Conservation (phyloP, 495 filamentous ascomycete genomes). For the Aspergillus saccharolyticus region DNA sequence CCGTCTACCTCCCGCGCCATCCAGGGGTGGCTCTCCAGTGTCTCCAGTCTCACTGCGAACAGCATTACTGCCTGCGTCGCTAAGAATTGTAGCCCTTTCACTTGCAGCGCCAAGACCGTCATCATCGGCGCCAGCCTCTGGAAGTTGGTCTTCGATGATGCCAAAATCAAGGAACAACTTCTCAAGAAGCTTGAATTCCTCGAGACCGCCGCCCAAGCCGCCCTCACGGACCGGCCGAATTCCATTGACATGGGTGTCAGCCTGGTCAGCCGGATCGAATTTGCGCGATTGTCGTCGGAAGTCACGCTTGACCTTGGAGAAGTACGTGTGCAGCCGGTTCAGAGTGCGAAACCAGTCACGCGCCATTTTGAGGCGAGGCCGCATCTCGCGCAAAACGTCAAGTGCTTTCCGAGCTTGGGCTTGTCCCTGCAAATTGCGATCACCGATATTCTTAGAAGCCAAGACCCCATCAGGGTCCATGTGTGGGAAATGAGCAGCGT, state of each 20-base stretch:
- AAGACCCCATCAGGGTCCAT: conserved; percentile 70
- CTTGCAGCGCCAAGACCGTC: conserved; percentile 25
- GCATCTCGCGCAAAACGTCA: conserved; percentile 58
- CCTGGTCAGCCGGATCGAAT: conserved; percentile 28
- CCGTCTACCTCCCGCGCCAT: conserved; percentile 34
- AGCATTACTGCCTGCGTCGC: conserved; percentile 39
- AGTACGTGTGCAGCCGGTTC: conserved; percentile 62
- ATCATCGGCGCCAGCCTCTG: conserved; percentile 28
- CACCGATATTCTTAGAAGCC: conserved; percentile 21
- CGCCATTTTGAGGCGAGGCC: conserved; percentile 63
- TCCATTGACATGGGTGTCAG: conserved; percentile 36
- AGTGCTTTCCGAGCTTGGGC: conserved; percentile 46
- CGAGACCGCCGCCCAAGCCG: conserved; percentile 58
- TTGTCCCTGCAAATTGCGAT: conserved; percentile 28
- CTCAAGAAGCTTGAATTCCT: conserved; percentile 64
- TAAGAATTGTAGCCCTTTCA: conserved; percentile 34
- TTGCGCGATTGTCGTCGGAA: conserved; percentile 47
- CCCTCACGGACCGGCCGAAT: conserved; percentile 45
- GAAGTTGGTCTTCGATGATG: conserved; percentile 43
- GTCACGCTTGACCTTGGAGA: conserved; percentile 57
- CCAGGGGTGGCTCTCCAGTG: conserved; percentile 27
- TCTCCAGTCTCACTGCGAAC: conserved; percentile 42
- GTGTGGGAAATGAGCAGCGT: conserved; percentile 67
- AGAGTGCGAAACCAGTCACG: conserved; percentile 66
- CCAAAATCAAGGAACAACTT: conserved; percentile 56